Evolutionary conservation across 768 basidiomycete genomes (phyloP).

Genomic region (Pleurotus eryngii): DNA sequence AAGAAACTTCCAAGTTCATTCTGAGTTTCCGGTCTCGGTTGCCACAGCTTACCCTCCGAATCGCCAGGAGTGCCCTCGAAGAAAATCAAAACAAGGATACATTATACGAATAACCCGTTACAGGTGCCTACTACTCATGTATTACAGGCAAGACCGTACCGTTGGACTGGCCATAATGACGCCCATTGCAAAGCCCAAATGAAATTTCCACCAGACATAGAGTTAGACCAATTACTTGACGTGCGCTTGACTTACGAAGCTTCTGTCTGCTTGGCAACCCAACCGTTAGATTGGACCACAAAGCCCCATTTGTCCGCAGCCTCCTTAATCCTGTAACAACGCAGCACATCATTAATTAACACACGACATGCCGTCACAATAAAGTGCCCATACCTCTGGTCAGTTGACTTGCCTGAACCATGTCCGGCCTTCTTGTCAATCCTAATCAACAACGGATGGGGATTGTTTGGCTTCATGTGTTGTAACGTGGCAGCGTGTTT

Average conservation of each 20-base stretch:
- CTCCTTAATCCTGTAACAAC: constrained; percentile 59
- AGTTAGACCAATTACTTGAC: neutral
- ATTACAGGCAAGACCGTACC: too few species aligned
- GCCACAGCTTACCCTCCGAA: too few species aligned
- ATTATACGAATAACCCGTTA: too few species aligned
- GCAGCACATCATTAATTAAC: neutral
- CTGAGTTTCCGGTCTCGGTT: too few species aligned
- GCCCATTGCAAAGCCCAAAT: constrained; percentile 2
- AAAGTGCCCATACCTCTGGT: constrained; percentile 45
- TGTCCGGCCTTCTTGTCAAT: constrained; percentile 82
- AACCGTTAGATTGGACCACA: constrained; percentile 61
- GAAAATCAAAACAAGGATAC: too few species aligned
- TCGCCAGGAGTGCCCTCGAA: too few species aligned
- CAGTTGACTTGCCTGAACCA: constrained; percentile 76
- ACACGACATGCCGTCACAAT: neutral
- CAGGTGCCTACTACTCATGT: too few species aligned
- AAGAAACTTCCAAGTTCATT: too few species aligned
- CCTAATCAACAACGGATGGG: constrained; percentile 69
- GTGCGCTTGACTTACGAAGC: constrained; percentile 16
- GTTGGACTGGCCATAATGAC: neutral
- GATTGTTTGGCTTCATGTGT: constrained; percentile 58
- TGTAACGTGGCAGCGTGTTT: constrained; percentile 81
- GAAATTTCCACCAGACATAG: neutral
- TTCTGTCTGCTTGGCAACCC: constrained; percentile 29
- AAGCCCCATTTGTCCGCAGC: constrained; percentile 78